phyloP scores from a whole-genome alignment of 2,329 filamentous ascomycete species.

The Botrytis pseudocinerea region DNA sequence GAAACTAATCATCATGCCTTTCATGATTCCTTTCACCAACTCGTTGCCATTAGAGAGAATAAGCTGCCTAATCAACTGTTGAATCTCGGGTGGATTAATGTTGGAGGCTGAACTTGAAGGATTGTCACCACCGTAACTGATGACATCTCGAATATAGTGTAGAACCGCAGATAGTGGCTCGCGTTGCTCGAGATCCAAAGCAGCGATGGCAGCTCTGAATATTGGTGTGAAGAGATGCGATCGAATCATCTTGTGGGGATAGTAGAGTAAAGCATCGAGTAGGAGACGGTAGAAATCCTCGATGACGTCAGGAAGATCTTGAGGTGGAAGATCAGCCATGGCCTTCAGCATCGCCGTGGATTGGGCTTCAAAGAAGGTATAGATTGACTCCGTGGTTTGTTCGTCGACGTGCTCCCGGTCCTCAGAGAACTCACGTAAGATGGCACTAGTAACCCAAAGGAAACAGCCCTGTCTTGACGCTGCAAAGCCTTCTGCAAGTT shows the following conservation, averaged over 20 bases:
- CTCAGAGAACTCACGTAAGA: conserved; percentile 92
- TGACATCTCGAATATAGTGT: conserved; percentile 88
- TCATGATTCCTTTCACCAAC: conserved; percentile 85
- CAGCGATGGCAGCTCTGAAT: conserved; percentile 82
- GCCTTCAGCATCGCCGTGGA: conserved; percentile 86
- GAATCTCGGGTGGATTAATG: conserved; percentile 68
- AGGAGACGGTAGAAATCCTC: conserved; percentile 86
- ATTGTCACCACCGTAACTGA: conserved; percentile 82
- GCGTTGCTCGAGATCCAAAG: conserved; percentile 84
- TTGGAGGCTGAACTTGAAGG: conserved; percentile 60
- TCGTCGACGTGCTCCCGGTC: conserved; percentile 82
- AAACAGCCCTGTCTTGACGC: conserved; percentile 91
- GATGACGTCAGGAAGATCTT: conserved; percentile 61
- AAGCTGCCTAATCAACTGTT: conserved; percentile 70
- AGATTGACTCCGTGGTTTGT: conserved; percentile 82
- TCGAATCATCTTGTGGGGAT: conserved; percentile 78
- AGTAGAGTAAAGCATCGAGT: conserved; percentile 89
- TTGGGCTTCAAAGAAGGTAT: conserved; percentile 92
- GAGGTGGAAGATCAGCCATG: conserved; percentile 74
- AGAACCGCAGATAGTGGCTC: conserved; percentile 89
- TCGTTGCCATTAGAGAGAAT: conserved; percentile 69
- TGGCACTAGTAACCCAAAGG: conserved; percentile 95
- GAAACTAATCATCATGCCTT: conserved; percentile 99
- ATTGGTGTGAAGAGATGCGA: conserved; percentile 79
- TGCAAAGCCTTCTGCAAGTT: conserved; percentile 81